phyloP scores from a whole-genome alignment of 1,139 yeast species.

The Lodderomyces pseudojiufengensis region DNA sequence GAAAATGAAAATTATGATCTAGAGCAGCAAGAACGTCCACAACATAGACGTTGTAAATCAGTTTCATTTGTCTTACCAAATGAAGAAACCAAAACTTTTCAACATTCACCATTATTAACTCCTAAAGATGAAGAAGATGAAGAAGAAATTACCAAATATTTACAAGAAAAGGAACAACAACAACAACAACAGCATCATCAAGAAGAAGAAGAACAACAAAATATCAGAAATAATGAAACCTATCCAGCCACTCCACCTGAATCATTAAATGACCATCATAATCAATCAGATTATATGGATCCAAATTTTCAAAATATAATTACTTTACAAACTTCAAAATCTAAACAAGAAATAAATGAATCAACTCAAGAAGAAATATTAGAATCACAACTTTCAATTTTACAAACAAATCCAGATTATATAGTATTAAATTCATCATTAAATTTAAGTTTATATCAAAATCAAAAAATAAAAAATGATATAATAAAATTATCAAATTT shows the following conservation, averaged over 20 bases:
- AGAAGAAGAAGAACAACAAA: constrained; percentile 1
- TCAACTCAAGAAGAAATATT: background rate
- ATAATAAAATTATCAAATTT: constrained; percentile 31
- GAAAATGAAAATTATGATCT: background rate
- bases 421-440: constrained; percentile 35
- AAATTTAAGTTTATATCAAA: constrained; percentile 26
- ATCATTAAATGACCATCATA: constrained; percentile 2
- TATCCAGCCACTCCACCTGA: constrained; percentile 13
- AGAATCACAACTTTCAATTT: constrained; percentile 7
- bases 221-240: background rate
- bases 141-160: constrained; percentile 9
- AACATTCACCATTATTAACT: constrained; percentile 37
- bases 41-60: constrained; percentile 18
- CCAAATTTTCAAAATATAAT: background rate
- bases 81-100: constrained; percentile 22
- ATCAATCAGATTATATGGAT: background rate
- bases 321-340: background rate
- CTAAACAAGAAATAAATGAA: background rate
- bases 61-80: constrained; percentile 24
- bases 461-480: constrained; percentile 26
- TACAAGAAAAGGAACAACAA: background rate
- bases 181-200: constrained; percentile 2
- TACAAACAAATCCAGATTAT: constrained; percentile 33
- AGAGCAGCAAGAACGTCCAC: constrained; percentile 14
- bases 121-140: constrained; percentile 45